phyloP scores from a whole-genome alignment of 352 stramenopile genomes.

The Pythium myriotylum region DNA sequence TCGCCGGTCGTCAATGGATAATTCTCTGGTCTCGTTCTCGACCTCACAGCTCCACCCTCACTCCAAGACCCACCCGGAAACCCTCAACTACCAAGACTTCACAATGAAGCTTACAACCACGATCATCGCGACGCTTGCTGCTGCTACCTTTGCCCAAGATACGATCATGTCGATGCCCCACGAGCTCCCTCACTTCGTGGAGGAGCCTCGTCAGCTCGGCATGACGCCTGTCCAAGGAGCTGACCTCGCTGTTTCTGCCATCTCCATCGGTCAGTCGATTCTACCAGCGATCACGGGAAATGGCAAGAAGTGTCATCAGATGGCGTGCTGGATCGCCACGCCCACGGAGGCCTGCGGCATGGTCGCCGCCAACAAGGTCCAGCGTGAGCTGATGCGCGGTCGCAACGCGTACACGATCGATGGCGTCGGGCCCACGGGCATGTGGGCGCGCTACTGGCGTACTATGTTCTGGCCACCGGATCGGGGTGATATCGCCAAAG shows the following conservation, averaged over 20 bases:
- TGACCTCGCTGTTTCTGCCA: neutral
- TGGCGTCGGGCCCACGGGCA: neutral
- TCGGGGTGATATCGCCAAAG: conserved; percentile 3
- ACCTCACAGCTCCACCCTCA: too few species aligned
- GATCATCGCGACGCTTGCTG: too few species aligned
- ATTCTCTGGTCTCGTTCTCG: too few species aligned
- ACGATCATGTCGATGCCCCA: too few species aligned
- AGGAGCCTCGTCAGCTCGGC: too few species aligned
- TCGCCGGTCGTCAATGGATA: too few species aligned
- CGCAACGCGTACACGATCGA: conserved; percentile 16
- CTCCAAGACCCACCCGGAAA: too few species aligned
- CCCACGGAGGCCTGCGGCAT: conserved; percentile 1
- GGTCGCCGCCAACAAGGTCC: conserved; percentile 5
- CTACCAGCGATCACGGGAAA: neutral
- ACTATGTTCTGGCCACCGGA: conserved; percentile 11
- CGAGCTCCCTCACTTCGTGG: too few species aligned
- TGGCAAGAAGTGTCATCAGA: conserved; percentile 8
- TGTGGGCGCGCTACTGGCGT: conserved; percentile 20
- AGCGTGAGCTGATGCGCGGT: conserved; percentile 9
- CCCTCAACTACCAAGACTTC: too few species aligned
- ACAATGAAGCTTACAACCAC: too few species aligned
- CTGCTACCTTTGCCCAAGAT: too few species aligned
- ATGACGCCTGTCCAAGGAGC: conserved; percentile 1
- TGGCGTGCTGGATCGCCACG: conserved; percentile 8
- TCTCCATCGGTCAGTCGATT: neutral